These are phyloP conservation scores for Neurospora sp. DNA, from an alignment of 495 filamentous ascomycete genomes.

Conservation along the genomic window DNA sequence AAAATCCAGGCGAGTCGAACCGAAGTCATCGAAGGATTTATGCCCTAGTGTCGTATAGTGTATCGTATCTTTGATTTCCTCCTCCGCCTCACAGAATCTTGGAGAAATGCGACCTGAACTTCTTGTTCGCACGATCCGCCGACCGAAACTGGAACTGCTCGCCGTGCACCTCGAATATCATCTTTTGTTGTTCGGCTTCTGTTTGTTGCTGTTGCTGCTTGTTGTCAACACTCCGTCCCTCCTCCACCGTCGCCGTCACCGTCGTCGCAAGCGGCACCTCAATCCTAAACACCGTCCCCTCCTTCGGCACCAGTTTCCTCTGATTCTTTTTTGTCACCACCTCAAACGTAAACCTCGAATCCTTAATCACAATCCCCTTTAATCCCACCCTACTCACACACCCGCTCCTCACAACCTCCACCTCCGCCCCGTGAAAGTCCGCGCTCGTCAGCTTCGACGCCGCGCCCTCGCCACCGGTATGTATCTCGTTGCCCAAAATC, in stretches of 20 bases:
- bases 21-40: neutral
- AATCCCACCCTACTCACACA: constrained; percentile 76
- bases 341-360: constrained; percentile 79
- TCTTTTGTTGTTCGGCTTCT: constrained; percentile 19
- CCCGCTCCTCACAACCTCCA: constrained; percentile 72
- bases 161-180: constrained; percentile 83
- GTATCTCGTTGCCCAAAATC: constrained; percentile 45
- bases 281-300: constrained; percentile 76
- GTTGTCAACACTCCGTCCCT: neutral
- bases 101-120: constrained; percentile 71
- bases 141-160: constrained; percentile 76
- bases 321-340: constrained; percentile 63
- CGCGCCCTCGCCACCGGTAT: constrained; percentile 31
- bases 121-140: constrained; percentile 77
- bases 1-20: neutral
- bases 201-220: constrained; percentile 6
- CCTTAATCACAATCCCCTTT: constrained; percentile 77
- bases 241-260: constrained; percentile 1
- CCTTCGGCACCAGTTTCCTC: constrained; percentile 73
- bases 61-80: neutral
- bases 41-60: neutral
- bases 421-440: constrained; percentile 80
- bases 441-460: constrained; percentile 64
- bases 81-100: constrained; percentile 47
- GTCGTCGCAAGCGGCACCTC: constrained; percentile 44